Evolutionary conservation across 495 filamentous ascomycete species (phyloP).

Genomic region (Staphylotrichum tortipilum): DNA sequence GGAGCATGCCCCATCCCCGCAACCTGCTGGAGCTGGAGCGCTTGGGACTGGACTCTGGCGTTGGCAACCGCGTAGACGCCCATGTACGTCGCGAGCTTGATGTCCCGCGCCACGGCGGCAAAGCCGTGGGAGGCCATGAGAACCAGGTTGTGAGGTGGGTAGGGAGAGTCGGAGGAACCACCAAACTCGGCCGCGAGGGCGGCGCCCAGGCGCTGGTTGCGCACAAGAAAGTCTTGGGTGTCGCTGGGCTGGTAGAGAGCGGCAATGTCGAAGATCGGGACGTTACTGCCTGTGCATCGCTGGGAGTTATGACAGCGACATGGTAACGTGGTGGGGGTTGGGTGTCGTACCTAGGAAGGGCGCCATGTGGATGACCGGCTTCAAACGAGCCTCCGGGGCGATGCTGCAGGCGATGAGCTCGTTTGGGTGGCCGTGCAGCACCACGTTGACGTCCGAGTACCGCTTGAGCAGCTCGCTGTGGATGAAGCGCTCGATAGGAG

Average conservation of each 20-base stretch:
- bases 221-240: neutral
- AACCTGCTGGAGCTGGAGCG: slow-evolving; percentile 12
- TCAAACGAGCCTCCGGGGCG: slow-evolving; percentile 28
- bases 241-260: neutral
- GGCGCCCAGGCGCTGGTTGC: neutral
- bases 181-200: neutral
- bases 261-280: slow-evolving; percentile 1
- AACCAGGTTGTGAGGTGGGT: slow-evolving; percentile 27
- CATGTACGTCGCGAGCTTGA: slow-evolving; percentile 34
- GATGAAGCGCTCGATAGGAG: slow-evolving; percentile 42
- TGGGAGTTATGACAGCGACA: no score
- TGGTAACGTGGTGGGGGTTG: no score
- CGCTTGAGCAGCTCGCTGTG: slow-evolving; percentile 44
- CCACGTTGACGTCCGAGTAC: slow-evolving; percentile 33
- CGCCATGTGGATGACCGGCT: slow-evolving; percentile 38
- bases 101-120: slow-evolving; percentile 27
- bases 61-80: slow-evolving; percentile 42
- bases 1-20: slow-evolving; percentile 2
- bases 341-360: slow-evolving; percentile 36
- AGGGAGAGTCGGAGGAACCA: neutral
- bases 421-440: slow-evolving; percentile 41
- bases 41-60: slow-evolving; percentile 31
- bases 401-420: slow-evolving; percentile 41
- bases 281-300: neutral
- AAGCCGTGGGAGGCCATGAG: slow-evolving; percentile 46